Evolutionary conservation across 1,284 basidiomycete genomes (phyloP).

Genomic region (Rhodotorula mucilaginosa): DNA sequence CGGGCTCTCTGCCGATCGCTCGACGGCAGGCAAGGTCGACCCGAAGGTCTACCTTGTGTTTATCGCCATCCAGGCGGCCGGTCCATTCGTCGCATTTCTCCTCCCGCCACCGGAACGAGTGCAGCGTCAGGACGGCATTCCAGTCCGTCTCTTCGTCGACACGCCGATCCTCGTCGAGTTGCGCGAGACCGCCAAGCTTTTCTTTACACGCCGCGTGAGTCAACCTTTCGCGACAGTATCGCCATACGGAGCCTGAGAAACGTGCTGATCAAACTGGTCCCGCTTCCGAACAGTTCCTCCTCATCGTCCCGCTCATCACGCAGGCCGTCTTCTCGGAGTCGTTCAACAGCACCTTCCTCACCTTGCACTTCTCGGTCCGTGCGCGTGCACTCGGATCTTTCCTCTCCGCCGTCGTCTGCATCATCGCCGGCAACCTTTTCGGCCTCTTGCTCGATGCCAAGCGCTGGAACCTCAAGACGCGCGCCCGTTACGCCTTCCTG

Average conservation of each 20-base stretch:
- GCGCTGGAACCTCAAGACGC: slow-evolving; percentile 10
- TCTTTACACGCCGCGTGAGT: slow-evolving; percentile 40
- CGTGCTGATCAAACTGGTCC: not conserved
- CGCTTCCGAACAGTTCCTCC: slow-evolving; percentile 42
- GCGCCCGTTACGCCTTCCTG: slow-evolving; percentile 12
- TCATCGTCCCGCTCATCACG: slow-evolving; percentile 36
- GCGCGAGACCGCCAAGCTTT: slow-evolving; percentile 39
- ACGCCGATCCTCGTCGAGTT: slow-evolving; percentile 39
- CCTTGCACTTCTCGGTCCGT: slow-evolving; percentile 31
- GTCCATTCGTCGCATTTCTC: slow-evolving; percentile 32
- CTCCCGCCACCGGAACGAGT: slow-evolving; percentile 32
- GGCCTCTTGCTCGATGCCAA: slow-evolving; percentile 15
- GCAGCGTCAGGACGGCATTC: slow-evolving; percentile 27
- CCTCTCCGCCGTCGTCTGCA: slow-evolving; percentile 27
- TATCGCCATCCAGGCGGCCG: slow-evolving; percentile 45
- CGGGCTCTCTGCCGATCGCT: slow-evolving; percentile 47
- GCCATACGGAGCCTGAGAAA: not conserved
- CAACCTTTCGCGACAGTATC: not conserved
- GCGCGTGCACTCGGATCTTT: slow-evolving; percentile 31
- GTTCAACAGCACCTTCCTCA: slow-evolving; percentile 25
- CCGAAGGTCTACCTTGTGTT: slow-evolving; percentile 50
- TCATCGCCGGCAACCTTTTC: slow-evolving; percentile 28
- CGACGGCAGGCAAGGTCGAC: slow-evolving; percentile 46
- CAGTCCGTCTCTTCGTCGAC: slow-evolving; percentile 39
- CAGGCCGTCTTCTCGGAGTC: slow-evolving; percentile 34